phyloP scores from a whole-genome alignment of 2,329 filamentous ascomycete species.

The Chalaropsis thielavioides region DNA sequence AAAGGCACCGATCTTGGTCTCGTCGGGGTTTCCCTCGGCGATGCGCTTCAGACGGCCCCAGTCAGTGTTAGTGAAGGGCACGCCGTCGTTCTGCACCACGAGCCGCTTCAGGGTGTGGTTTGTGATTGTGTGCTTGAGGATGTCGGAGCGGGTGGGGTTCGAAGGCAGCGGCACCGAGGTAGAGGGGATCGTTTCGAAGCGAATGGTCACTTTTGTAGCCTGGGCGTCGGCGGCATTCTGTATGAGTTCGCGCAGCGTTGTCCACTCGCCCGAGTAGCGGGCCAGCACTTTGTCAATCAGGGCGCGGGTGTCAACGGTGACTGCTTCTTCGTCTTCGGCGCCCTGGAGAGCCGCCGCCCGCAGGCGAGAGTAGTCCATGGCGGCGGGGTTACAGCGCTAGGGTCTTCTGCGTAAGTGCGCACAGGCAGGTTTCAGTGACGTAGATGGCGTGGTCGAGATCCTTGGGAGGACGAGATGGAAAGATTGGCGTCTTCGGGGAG shows the following conservation, averaged over 20 bases:
- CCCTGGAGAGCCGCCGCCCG: slow-evolving; percentile 76
- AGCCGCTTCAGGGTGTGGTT: slow-evolving; percentile 77
- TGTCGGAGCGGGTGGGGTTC: slow-evolving; percentile 50
- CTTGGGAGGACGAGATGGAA: no score
- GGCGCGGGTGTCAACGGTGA: slow-evolving; percentile 92
- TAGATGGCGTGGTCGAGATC: neutral
- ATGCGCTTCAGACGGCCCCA: slow-evolving; percentile 92
- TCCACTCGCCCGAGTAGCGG: slow-evolving; percentile 93
- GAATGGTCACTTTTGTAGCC: slow-evolving; percentile 76
- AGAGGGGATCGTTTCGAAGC: slow-evolving; percentile 82
- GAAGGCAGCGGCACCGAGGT: slow-evolving; percentile 55
- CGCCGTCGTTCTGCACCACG: slow-evolving; percentile 85
- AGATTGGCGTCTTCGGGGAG: no score
- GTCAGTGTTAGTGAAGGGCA: slow-evolving; percentile 76
- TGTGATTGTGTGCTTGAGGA: slow-evolving; percentile 68
- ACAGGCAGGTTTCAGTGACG: neutral
- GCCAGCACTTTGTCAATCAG: slow-evolving; percentile 96
- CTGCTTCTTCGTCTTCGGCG: slow-evolving; percentile 85
- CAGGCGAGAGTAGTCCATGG: slow-evolving; percentile 61
- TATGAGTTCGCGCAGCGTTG: slow-evolving; percentile 75
- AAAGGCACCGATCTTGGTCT: slow-evolving; percentile 97
- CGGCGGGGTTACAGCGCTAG: neutral
- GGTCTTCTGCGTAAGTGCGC: neutral
- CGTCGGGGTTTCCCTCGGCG: slow-evolving; percentile 96
- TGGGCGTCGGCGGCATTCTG: slow-evolving; percentile 98